Conservation (phyloP, 2,329 filamentous ascomycete genomes). For the Graphiopsis chlorocephala region DNA sequence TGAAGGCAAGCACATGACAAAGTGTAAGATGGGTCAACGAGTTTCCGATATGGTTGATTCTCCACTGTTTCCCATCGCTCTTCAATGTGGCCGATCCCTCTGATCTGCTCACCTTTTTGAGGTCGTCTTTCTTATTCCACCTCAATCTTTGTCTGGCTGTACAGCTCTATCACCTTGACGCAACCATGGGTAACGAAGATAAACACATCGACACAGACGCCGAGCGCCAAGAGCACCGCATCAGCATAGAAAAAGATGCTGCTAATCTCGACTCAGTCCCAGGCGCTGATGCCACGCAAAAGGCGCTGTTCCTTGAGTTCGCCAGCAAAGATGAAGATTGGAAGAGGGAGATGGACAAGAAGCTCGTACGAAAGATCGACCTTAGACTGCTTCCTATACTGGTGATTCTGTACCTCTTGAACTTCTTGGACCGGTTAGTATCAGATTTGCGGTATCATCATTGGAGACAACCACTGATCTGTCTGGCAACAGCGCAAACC, state of each 20-base stretch:
- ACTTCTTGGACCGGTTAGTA: slow-evolving; percentile 58
- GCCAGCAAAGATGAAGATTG: slow-evolving; percentile 11
- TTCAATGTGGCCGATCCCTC: slow-evolving; percentile 6
- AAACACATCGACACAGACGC: slow-evolving; percentile 3
- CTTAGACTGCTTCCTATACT: slow-evolving; percentile 64
- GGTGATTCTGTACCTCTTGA: slow-evolving; percentile 73
- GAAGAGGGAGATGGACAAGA: slow-evolving; percentile 44
- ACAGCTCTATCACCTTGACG: neutral
- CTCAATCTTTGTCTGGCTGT: neutral
- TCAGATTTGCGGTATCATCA: slow-evolving; percentile 14
- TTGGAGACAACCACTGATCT: slow-evolving; percentile 2
- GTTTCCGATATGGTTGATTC: neutral
- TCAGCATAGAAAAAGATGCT: slow-evolving; percentile 12
- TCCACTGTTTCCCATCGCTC: neutral
- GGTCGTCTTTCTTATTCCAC: neutral
- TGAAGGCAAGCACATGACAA: slow-evolving; percentile 6
- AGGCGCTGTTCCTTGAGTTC: slow-evolving; percentile 9
- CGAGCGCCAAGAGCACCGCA: slow-evolving; percentile 12
- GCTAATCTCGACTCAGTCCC: neutral
- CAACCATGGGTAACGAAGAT: slow-evolving; percentile 7
- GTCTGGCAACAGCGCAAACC: slow-evolving; percentile 49
- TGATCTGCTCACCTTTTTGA: neutral
- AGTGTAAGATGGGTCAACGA: neutral
- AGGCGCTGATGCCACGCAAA: slow-evolving; percentile 3
- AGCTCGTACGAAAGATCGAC: slow-evolving; percentile 69